Conservation (phyloP, 805 yeast species). For the Candida cerambycidarum region DNA sequence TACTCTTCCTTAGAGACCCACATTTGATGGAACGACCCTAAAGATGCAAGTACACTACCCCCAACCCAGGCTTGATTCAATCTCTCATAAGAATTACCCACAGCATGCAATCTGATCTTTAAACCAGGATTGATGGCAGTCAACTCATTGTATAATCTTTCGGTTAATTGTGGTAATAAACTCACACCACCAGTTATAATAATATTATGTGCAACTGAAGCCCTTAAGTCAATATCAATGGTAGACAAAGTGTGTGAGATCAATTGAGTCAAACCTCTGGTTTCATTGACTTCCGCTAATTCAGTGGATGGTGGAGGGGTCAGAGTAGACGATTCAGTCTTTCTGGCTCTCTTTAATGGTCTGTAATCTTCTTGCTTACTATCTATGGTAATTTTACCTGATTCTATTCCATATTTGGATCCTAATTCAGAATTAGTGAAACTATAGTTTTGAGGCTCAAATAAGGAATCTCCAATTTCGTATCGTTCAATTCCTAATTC, state of each 20-base stretch:
- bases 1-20: slow-evolving; percentile 90
- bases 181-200: slow-evolving; percentile 85
- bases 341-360: slow-evolving; percentile 64
- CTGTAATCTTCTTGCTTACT: slow-evolving; percentile 62
- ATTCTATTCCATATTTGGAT: slow-evolving; percentile 36
- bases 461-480: slow-evolving; percentile 69
- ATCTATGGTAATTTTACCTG: slow-evolving; percentile 53
- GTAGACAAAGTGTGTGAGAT: slow-evolving; percentile 53
- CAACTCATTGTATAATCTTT: slow-evolving; percentile 70
- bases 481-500: slow-evolving; percentile 62
- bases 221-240: slow-evolving; percentile 78
- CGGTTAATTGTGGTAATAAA: slow-evolving; percentile 77
- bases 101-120: slow-evolving; percentile 78
- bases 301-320: slow-evolving; percentile 25
- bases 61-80: slow-evolving; percentile 88
- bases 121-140: slow-evolving; percentile 74
- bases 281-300: slow-evolving; percentile 5
- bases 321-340: slow-evolving; percentile 35
- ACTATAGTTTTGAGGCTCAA: slow-evolving; percentile 54
- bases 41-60: slow-evolving; percentile 80
- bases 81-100: slow-evolving; percentile 77
- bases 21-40: slow-evolving; percentile 92
- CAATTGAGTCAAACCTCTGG: slow-evolving; percentile 59
- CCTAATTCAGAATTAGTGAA: slow-evolving; percentile 23
- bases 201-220: slow-evolving; percentile 85